A percentile compares a stretch with the other conserved stretches of the same genome.
Evolutionary conservation across 139 green algal species (phyloP).

Genomic region (Coelastrella sp.): DNA sequence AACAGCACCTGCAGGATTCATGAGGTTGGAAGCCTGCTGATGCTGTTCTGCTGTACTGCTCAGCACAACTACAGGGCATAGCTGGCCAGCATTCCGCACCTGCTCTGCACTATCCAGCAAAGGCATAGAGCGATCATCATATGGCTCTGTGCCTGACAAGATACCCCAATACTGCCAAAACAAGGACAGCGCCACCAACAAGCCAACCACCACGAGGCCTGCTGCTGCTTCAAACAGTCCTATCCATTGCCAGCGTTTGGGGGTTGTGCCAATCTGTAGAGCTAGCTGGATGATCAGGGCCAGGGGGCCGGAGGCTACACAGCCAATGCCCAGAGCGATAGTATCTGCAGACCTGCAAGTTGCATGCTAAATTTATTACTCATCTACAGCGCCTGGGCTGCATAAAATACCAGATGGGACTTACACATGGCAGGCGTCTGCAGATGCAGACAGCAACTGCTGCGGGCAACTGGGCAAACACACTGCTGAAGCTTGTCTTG

Average conservation of each 20-base stretch:
- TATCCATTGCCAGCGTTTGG: constrained; percentile 59
- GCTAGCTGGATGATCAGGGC: constrained; percentile 74
- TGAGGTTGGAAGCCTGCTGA: background rate
- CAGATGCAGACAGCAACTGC: no score
- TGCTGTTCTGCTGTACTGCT: background rate
- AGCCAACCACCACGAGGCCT: constrained; percentile 37
- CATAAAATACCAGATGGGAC: no score
- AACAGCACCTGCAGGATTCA: no score
- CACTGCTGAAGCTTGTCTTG: no score
- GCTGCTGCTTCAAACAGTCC: constrained; percentile 71
- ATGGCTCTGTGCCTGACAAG: constrained; percentile 30
- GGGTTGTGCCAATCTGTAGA: constrained; percentile 31
- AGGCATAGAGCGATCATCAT: constrained; percentile 20
- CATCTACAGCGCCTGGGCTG: no score
- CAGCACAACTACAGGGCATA: background rate
- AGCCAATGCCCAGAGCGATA: constrained; percentile 79
- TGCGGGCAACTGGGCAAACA: no score
- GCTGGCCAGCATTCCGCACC: background rate
- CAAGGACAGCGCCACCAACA: constrained; percentile 27
- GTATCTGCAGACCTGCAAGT: constrained; percentile 74
- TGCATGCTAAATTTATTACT: constrained; percentile 1
- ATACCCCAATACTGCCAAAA: constrained; percentile 50
- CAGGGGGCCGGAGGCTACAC: constrained; percentile 64
- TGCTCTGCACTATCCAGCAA: background rate
- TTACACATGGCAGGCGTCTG: no score